Conservation (phyloP, 2,329 filamentous ascomycete species). For the Arthrobotrys sinensis region DNA sequence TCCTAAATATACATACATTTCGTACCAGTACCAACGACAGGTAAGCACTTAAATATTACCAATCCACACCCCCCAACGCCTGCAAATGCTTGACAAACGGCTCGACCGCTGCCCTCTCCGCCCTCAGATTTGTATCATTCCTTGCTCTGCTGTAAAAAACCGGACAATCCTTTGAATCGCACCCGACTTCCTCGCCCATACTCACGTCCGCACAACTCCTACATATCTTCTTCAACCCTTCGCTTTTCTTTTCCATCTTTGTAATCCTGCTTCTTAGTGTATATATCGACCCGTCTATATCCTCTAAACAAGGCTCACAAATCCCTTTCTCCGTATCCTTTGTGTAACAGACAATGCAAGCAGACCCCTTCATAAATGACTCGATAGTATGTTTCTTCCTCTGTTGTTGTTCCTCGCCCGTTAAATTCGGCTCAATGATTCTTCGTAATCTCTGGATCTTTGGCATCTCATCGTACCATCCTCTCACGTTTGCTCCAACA, state of each 20-base stretch:
- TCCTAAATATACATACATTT: background rate
- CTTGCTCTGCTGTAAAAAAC: constrained; percentile 87
- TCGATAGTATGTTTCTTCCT: constrained; percentile 82
- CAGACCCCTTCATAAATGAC: constrained; percentile 86
- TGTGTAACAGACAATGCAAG: constrained; percentile 82
- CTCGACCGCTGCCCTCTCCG: constrained; percentile 67
- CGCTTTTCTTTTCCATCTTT: constrained; percentile 75
- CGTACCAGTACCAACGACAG: background rate
- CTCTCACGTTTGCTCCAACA: constrained; percentile 88
- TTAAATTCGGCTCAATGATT: constrained; percentile 69
- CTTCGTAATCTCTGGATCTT: constrained; percentile 84
- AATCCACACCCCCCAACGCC: constrained; percentile 61
- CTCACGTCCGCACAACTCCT: constrained; percentile 82
- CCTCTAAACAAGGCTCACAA: constrained; percentile 74
- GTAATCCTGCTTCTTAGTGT: constrained; percentile 76
- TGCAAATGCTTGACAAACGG: constrained; percentile 69
- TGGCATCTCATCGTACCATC: constrained; percentile 98
- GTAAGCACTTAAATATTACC: constrained; percentile 21
- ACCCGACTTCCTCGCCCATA: constrained; percentile 82
- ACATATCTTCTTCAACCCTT: constrained; percentile 80
- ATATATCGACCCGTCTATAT: constrained; percentile 75
- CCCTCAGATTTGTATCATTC: constrained; percentile 71
- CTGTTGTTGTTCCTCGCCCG: constrained; percentile 63
- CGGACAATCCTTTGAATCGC: constrained; percentile 92
- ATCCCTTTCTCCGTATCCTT: constrained; percentile 71